Evolutionary conservation across 2,329 filamentous ascomycete genomes (phyloP).

Genomic region (Diplodia intermedia): DNA sequence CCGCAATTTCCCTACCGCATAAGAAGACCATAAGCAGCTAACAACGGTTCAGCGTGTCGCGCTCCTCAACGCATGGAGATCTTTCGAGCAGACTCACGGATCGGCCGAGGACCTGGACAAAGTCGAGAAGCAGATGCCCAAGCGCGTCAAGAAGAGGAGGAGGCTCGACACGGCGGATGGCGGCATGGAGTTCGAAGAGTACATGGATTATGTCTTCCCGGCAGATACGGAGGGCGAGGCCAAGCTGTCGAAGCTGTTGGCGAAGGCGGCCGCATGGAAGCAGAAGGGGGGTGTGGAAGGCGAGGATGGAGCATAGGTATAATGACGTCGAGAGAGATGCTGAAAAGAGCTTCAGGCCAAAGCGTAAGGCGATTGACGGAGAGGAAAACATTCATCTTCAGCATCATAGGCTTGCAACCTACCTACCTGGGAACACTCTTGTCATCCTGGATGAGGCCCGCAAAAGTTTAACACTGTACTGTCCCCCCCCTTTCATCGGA

Average conservation of each 20-base stretch:
- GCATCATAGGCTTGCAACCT: background rate
- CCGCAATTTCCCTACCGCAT: background rate
- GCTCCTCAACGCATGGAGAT: slow-evolving; percentile 88
- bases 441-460: background rate
- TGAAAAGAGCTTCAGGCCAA: background rate
- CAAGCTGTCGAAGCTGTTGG: slow-evolving; percentile 82
- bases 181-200: slow-evolving; percentile 79
- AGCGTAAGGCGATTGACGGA: background rate
- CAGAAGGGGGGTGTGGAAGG: slow-evolving; percentile 49
- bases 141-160: slow-evolving; percentile 89
- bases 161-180: slow-evolving; percentile 81
- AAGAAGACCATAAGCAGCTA: slow-evolving; percentile 38
- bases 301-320: background rate
- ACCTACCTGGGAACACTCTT: background rate
- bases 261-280: slow-evolving; percentile 90
- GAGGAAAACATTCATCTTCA: background rate
- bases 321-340: background rate
- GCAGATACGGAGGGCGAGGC: slow-evolving; percentile 88
- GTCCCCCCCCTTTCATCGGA: background rate
- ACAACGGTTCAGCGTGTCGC: slow-evolving; percentile 69
- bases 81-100: slow-evolving; percentile 89
- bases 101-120: slow-evolving; percentile 75
- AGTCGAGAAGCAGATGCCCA: slow-evolving; percentile 92
- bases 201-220: slow-evolving; percentile 96
- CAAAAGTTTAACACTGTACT: background rate